Evolutionary conservation across 495 filamentous ascomycete genomes (phyloP).

Genomic region (Neurospora terricola): DNA sequence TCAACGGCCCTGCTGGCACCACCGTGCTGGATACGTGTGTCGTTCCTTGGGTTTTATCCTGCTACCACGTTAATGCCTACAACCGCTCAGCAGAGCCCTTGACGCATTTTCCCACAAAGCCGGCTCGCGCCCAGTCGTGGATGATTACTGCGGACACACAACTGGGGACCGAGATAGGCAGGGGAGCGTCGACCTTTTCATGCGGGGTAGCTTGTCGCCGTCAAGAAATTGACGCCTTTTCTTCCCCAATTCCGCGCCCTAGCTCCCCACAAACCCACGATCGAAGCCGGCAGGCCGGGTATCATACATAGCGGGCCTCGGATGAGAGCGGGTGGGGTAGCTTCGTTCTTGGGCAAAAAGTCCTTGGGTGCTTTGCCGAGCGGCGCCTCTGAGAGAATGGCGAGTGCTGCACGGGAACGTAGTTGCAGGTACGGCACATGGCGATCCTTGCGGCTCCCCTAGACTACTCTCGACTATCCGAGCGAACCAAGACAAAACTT

Average conservation of each 20-base stretch:
- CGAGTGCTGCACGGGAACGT: background rate
- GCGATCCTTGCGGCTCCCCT: background rate
- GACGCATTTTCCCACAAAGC: background rate
- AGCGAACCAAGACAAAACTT: background rate
- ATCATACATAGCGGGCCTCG: background rate
- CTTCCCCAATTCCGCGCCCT: background rate
- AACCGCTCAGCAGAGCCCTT: background rate
- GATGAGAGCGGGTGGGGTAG: constrained; percentile 1
- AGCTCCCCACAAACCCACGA: background rate
- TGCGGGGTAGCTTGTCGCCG: constrained; percentile 5
- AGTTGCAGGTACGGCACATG: background rate
- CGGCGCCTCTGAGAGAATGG: background rate
- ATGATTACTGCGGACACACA: background rate
- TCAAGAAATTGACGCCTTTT: background rate
- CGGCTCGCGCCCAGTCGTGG: background rate
- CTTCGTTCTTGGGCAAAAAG: background rate
- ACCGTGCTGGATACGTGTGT: background rate
- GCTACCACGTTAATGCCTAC: background rate
- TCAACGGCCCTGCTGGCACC: background rate
- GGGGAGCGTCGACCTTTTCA: background rate
- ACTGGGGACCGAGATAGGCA: background rate
- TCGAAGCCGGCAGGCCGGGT: background rate
- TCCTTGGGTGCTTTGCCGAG: background rate
- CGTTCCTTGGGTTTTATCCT: background rate
- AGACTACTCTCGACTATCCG: background rate